phyloP scores from a whole-genome alignment of 139 green algal genomes.

The Coelastrella sp. region DNA sequence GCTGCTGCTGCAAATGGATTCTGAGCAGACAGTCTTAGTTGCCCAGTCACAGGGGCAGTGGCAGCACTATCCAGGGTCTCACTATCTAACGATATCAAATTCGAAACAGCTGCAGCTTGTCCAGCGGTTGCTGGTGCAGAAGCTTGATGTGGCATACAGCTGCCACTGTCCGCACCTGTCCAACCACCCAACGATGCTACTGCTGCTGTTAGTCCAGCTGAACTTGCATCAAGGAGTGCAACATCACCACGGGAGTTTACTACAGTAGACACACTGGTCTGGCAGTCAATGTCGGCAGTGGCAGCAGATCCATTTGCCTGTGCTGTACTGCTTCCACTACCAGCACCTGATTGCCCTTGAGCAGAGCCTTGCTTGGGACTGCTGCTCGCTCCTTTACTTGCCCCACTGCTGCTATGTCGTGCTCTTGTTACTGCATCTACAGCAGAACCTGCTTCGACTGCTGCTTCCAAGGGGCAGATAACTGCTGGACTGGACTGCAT shows the following conservation, averaged over 20 bases:
- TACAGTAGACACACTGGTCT: too few species aligned
- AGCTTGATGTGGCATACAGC: background rate
- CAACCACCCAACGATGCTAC: too few species aligned
- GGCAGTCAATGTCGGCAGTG: too few species aligned
- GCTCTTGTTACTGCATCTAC: background rate
- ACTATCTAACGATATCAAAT: constrained; percentile 8
- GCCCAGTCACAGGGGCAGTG: background rate
- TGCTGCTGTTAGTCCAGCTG: constrained; percentile 8
- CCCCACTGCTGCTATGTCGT: constrained; percentile 13
- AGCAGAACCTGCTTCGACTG: constrained; percentile 20
- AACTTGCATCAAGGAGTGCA: too few species aligned
- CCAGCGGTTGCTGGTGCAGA: background rate
- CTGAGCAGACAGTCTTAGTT: background rate
- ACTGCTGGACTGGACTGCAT: background rate
- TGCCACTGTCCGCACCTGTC: too few species aligned
- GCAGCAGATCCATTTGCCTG: too few species aligned
- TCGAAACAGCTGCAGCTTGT: background rate
- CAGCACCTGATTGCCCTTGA: background rate
- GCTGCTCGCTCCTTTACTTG: background rate
- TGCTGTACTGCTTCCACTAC: too few species aligned
- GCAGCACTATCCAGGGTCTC: background rate
- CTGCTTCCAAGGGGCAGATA: background rate
- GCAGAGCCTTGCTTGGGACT: background rate
- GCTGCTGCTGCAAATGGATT: constrained; percentile 24
- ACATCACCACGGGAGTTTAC: too few species aligned